Evolutionary conservation across 495 filamentous ascomycete species (phyloP), one percentile per base, ranked within the genome.

Genomic region (Neurospora sp.): DNA sequence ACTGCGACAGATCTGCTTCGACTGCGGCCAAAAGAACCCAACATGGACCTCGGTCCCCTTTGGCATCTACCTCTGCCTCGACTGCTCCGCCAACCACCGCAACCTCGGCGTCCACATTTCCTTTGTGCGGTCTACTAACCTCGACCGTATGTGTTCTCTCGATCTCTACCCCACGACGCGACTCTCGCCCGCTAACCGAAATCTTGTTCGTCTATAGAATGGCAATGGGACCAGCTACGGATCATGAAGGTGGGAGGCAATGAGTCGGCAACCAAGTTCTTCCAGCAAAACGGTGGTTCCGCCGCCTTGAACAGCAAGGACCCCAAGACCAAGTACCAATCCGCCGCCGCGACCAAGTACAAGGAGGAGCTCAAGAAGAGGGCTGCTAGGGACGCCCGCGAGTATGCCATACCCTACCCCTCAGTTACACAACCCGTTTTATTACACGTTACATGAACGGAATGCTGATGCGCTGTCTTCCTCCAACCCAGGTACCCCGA

Each of bases 231-330:
- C 78, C 94, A 98, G 79, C 88, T 99, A 40, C 92, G 96, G 48
- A 82, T 92, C n/a, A 99, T 99, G 96, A 98, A 98, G 83, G 93
- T 97, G 20, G 96, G 96, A 75, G 96, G 96, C 72, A 99, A 99
- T 80, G 96, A 98, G 82, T 97, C 94, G 40, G 96, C 96, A 35
- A 98, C 94, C 70, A 97, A 97, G 82, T 99, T 92, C 83, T 98
- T 98, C 85, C 94, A 97, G 82, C 90, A 91, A 71, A 93, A 99
- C 79, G 95, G 96, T 71, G 96, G 95, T 44, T 93, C 93, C 40
- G 95, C 94, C 69, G 94, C 94, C 45, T 87, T 99, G 74, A 92
- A 93, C 68, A 97, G 93, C 87, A 98, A 97, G 83, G 96, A 99
- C 78, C 88, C 89, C 37, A 98, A 97, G 82, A 93, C 92, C 65